These are phyloP conservation scores for Umbelopsis sp. DNA, from an alignment of 371 early-diverging fungal species.

Conservation along the genomic window DNA sequence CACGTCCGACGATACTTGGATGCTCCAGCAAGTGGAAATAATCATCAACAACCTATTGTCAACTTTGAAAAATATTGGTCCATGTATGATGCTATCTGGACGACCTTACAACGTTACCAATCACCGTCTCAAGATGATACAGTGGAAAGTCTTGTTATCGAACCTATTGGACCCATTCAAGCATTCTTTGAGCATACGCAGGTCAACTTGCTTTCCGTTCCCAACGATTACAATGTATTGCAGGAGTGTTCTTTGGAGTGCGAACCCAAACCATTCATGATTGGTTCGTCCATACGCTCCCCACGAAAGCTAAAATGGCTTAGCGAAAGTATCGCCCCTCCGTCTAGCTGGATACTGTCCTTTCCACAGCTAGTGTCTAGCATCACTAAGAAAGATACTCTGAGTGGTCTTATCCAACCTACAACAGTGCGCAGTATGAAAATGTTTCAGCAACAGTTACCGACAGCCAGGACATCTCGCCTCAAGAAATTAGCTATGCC, in stretches of 20 bases:
- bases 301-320: neutral
- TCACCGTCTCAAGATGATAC: neutral
- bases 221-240: slow-evolving; percentile 46
- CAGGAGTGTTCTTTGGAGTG: slow-evolving; percentile 62
- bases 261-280: slow-evolving; percentile 38
- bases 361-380: slow-evolving; percentile 2
- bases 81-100: slow-evolving; percentile 43
- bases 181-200: slow-evolving; percentile 47
- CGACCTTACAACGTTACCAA: slow-evolving; percentile 32
- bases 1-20: slow-evolving; percentile 24
- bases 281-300: neutral
- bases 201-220: slow-evolving; percentile 42
- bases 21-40: neutral
- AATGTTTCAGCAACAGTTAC: slow-evolving; percentile 13
- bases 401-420: neutral
- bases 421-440: slow-evolving; percentile 1
- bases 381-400: neutral
- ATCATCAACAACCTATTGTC: slow-evolving; percentile 25
- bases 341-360: neutral
- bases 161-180: slow-evolving; percentile 40
- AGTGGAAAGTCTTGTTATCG: neutral
- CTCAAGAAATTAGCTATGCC: neutral
- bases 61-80: slow-evolving; percentile 48
- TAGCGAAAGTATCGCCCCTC: neutral
- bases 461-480: neutral